phyloP scores from a whole-genome alignment of 805 yeast genomes.

The Wickerhamiella occidentalis region DNA sequence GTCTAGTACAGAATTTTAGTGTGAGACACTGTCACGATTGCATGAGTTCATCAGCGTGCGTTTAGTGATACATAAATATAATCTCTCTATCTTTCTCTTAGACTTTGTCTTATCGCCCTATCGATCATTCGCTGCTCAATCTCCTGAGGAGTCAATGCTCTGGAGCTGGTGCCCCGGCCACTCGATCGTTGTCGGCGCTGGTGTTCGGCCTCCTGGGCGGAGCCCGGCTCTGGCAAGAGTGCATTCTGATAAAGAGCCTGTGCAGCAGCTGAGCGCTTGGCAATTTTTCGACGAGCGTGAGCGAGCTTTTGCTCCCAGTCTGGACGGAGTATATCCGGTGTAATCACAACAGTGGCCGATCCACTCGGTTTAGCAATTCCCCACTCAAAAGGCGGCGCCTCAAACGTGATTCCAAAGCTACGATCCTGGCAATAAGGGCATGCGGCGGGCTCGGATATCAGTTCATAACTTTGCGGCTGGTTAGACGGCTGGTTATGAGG shows the following conservation, averaged over 20 bases:
- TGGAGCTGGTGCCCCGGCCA: not conserved
- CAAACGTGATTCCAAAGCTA: slow-evolving; percentile 72
- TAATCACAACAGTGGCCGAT: slow-evolving; percentile 54
- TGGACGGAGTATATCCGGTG: slow-evolving; percentile 76
- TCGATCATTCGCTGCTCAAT: slow-evolving; percentile 22
- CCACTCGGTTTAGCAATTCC: slow-evolving; percentile 28
- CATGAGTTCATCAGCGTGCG: not conserved
- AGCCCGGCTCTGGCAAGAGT: slow-evolving; percentile 32
- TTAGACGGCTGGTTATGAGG: slow-evolving; percentile 44
- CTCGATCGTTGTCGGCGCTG: not conserved
- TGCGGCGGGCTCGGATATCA: slow-evolving; percentile 75
- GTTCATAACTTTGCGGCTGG: slow-evolving; percentile 21
- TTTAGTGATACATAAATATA: not conserved
- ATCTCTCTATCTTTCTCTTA: slow-evolving; percentile 11
- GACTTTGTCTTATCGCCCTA: slow-evolving; percentile 20
- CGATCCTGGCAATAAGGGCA: slow-evolving; percentile 92
- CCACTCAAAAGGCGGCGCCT: slow-evolving; percentile 49
- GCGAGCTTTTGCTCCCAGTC: slow-evolving; percentile 76
- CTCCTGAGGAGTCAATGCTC: slow-evolving; percentile 6
- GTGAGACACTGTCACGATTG: too few relatives aligned
- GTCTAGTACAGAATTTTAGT: too few relatives aligned
- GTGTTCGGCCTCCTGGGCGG: not conserved
- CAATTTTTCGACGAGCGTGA: slow-evolving; percentile 62
- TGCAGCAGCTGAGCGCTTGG: slow-evolving; percentile 85
- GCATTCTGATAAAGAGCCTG: slow-evolving; percentile 87